Base-by-base conservation (phyloP, 495 filamentous ascomycete species). In the Daldinia caldariorum region DNA sequence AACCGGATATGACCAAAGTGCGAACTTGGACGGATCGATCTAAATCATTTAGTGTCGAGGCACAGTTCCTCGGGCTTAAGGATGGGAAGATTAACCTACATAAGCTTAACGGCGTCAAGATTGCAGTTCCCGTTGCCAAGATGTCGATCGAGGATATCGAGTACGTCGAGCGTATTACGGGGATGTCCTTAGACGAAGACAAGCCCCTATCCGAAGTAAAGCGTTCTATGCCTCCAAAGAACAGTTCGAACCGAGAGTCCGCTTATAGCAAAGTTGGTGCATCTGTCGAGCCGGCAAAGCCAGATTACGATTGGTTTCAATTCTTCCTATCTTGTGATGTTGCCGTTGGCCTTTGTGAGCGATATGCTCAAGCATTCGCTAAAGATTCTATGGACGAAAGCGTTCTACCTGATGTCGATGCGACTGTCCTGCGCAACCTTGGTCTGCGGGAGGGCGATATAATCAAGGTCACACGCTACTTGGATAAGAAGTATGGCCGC, bases 1-100 rank as follows among this genome's bases (percentile, higher is more conserved):
- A 95, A 82, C 92, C 94, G 13, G 93, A 98, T 79, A 79, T 87
- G n/a, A 78, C 85, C 43, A 96, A 95, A 79, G 88, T 93, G 20
- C 89, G 95, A 56, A 91, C 88, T 14, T 99, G 95, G 95, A 97
- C 94, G 10, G 95, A 99, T 77, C 88, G 96, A 55, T 90, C 92
- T 16, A 96, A 93, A 70, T 92, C 93, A 10, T 99, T 99, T 80
- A 97, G 93, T 65, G 95, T 99, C 63, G 95, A 99, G 61, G 95
- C 95, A 9, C 93, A 99, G 74, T 99, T 97, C 76, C 89, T 98
- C 64, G 96, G 94, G 16, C 83, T 97, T 22, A 90, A 88, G 76
- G 95, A 98, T 77, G 93, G 93, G 50, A 98, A 99, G 82, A 95
- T 99, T 67, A 95, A 98, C 79, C 84, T 99, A 5, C 95, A 99